These are phyloP conservation scores for Pseudocercospora musae DNA, from an alignment of 2,329 filamentous ascomycete genomes.

Conservation along the genomic window DNA sequence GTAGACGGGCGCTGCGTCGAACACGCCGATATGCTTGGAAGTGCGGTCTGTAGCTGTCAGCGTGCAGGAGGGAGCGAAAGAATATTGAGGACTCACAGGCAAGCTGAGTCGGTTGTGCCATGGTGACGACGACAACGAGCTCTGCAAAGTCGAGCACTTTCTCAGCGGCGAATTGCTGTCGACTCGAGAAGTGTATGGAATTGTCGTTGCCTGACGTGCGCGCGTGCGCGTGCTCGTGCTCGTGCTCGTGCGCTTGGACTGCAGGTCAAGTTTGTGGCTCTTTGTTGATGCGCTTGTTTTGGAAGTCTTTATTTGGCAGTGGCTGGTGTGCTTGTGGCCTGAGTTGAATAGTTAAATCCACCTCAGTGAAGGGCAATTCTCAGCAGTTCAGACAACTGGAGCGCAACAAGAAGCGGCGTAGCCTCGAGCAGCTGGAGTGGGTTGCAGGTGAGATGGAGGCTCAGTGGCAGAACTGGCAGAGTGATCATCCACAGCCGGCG, in stretches of 20 bases:
- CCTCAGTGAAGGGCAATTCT: constrained; percentile 24
- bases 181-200: not conserved
- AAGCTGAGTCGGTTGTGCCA: constrained; percentile 91
- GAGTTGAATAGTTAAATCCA: constrained; percentile 37
- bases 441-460: not conserved
- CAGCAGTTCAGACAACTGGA: constrained; percentile 17
- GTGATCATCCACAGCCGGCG: no score
- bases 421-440: not conserved
- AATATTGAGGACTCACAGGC: constrained; percentile 58
- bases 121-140: constrained; percentile 72
- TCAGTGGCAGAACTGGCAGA: not conserved
- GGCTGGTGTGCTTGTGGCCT: constrained; percentile 29
- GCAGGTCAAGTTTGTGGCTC: constrained; percentile 8
- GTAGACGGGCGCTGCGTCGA: constrained; percentile 89
- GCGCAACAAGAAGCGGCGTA: constrained; percentile 4
- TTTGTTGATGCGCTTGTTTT: constrained; percentile 22
- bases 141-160: not conserved
- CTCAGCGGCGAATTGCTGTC: not conserved
- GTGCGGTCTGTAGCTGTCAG: constrained; percentile 64
- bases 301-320: constrained; percentile 14
- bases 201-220: not conserved
- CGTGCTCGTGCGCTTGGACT: constrained; percentile 4
- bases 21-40: constrained; percentile 90
- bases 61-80: constrained; percentile 10
- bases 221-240: no score